These are phyloP conservation scores for Leccinum sublutescens DNA, from an alignment of 768 basidiomycete species.

Conservation along the genomic window DNA sequence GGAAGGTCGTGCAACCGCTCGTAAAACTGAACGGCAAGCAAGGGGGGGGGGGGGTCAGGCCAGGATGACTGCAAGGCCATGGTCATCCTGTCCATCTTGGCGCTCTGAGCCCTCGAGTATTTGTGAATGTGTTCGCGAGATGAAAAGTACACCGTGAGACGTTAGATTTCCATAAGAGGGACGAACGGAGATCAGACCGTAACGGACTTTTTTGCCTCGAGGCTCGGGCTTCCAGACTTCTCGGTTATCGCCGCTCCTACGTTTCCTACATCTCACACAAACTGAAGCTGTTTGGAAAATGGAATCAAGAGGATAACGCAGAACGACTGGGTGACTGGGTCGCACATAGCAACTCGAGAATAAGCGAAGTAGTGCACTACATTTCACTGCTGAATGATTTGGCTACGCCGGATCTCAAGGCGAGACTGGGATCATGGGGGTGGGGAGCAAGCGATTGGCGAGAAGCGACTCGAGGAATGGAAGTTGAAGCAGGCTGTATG, in stretches of 20 bases:
- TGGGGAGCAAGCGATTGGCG: neutral
- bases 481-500: neutral
- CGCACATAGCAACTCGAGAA: neutral
- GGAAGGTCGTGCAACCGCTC: no score
- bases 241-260: neutral
- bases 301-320: neutral
- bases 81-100: no score
- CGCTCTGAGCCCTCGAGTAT: neutral
- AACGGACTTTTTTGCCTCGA: neutral
- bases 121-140: neutral
- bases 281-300: neutral
- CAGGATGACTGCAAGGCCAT: no score
- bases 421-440: neutral
- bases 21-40: no score
- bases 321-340: neutral
- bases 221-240: slow-evolving; percentile 2
- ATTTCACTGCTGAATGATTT: no score
- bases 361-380: neutral
- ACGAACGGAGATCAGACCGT: neutral
- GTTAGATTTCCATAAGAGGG: neutral
- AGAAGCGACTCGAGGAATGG: slow-evolving; percentile 1
- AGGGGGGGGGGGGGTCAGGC: no score
- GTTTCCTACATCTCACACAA: neutral
- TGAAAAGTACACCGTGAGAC: neutral
- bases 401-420: neutral